phyloP scores from a whole-genome alignment of 768 basidiomycete species.

The Termitomyces sp. region DNA sequence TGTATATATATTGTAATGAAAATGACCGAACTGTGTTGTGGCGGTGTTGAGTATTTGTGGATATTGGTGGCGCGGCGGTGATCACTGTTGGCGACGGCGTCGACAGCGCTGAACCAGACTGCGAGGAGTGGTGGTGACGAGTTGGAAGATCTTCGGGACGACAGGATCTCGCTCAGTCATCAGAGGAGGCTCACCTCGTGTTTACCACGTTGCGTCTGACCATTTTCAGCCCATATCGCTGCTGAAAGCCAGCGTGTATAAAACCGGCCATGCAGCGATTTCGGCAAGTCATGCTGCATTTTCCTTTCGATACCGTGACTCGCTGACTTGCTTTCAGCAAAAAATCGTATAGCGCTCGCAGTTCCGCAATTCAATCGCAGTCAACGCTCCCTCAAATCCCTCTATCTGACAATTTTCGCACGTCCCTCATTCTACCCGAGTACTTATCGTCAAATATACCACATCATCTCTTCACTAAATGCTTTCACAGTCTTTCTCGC shows the following conservation, averaged over 20 bases:
- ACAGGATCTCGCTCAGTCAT: conserved; percentile 4
- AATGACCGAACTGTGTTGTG: background rate
- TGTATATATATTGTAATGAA: background rate
- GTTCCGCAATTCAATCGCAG: conserved; percentile 28
- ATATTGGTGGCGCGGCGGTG: conserved; percentile 7
- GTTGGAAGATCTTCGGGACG: conserved; percentile 4
- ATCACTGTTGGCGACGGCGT: background rate
- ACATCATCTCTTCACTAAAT: too few species aligned
- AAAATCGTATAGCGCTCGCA: conserved; percentile 67
- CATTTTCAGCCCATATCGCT: conserved; percentile 30
- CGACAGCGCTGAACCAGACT: too few species aligned
- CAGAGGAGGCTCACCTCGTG: conserved; percentile 53
- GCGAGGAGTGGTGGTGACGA: background rate
- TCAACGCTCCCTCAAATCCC: conserved; percentile 53
- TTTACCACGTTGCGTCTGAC: conserved; percentile 63
- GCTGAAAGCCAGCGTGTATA: conserved; percentile 54
- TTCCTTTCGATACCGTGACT: conserved; percentile 20
- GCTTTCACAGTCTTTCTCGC: conserved; percentile 57
- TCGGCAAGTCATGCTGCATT: conserved; percentile 50
- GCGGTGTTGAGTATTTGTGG: conserved; percentile 10
- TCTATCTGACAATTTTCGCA: conserved; percentile 73
- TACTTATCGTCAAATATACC: conserved; percentile 31
- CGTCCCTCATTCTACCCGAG: conserved; percentile 83
- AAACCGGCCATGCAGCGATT: conserved; percentile 71
- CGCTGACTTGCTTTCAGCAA: conserved; percentile 42